Percentiles rank a stretch among this genome's conserved stretches.
Evolutionary conservation across 148 eudicot species (phyloP).

Genomic region (Cornus suecica): DNA sequence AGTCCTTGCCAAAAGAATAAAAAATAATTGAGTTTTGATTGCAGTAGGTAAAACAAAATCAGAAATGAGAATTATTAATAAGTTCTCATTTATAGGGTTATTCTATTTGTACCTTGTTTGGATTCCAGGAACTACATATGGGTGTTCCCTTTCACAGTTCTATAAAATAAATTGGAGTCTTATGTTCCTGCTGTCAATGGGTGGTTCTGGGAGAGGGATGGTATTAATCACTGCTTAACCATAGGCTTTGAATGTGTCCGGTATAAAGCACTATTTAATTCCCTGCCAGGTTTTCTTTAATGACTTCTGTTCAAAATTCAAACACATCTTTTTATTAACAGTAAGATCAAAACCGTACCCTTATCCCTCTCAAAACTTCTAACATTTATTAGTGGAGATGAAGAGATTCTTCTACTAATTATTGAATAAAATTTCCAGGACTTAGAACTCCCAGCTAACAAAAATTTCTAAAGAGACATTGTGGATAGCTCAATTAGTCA

Average conservation of each 20-base stretch:
- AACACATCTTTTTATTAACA: too few relatives aligned
- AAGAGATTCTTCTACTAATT: background rate
- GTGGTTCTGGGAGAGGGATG: background rate
- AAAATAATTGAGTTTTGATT: too few relatives aligned
- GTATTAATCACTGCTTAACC: background rate
- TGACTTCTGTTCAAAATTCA: too few relatives aligned
- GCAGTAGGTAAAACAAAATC: background rate
- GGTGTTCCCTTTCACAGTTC: background rate
- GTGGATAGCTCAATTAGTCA: background rate
- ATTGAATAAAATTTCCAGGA: too few relatives aligned
- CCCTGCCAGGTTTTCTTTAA: too few relatives aligned
- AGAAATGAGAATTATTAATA: background rate
- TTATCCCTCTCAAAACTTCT: too few relatives aligned
- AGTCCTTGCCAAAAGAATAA: too few relatives aligned
- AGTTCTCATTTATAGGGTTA: background rate
- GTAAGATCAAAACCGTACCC: too few relatives aligned
- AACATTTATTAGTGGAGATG: background rate
- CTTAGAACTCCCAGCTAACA: too few relatives aligned
- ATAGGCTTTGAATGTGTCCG: background rate
- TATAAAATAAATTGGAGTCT: background rate
- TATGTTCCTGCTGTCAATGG: background rate
- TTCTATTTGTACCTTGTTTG: background rate
- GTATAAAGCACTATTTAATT: too few relatives aligned
- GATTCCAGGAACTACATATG: background rate
- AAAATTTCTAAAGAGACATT: background rate